Base-by-base conservation (phyloP, 1,284 basidiomycete genomes). In the Malassezia sympodialis region DNA sequence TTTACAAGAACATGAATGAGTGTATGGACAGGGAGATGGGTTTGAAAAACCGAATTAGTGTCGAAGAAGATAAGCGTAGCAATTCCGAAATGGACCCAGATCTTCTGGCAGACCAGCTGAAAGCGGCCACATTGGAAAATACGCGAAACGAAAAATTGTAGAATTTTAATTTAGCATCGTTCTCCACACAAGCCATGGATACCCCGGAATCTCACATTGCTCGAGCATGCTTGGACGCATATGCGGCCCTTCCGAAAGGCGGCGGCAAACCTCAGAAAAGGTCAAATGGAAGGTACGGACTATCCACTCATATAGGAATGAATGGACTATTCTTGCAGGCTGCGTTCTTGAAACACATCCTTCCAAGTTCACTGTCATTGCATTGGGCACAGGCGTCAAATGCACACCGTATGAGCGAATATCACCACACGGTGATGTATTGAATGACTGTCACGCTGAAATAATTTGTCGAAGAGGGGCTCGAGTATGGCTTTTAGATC, bases 381-480 rank as follows among this genome's bases (percentile, higher is more conserved):
- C 85, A 24, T 68, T 90, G 14, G 86, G 82, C 0, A 87, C 88
- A 4, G 90, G 90, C 10, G 84, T 85, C 7, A 94, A 93, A 77
- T 89, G 87, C 65, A 80, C 90, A 0, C 88, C 90, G 1, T 80
- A 78, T 12, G 66, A 74, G 1, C 79, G 79, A 44, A 78, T 88
- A 0, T 83, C 87, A 0, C 66, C 75, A 1, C 76, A 79, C n/a
- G 90, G 90, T 0, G 87, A 93, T 65, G 80, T 83, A 1, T 61
- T 94, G 17, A 88, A 91, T 68, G 90, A 94, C 69, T 84, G 81
- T 43, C 90, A 96, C 72, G 90, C 90, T 4, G 90, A 96, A 75
- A 81, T 93, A 15, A 78, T 94, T 10, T 87, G 87, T 0, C 80
- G 87, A 26, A 80, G 90, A 21, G 84, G 84, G 2, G 82, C 85